These are phyloP conservation scores for Isabelozyma heimii DNA, from an alignment of 805 yeast genomes.

Conservation along the genomic window DNA sequence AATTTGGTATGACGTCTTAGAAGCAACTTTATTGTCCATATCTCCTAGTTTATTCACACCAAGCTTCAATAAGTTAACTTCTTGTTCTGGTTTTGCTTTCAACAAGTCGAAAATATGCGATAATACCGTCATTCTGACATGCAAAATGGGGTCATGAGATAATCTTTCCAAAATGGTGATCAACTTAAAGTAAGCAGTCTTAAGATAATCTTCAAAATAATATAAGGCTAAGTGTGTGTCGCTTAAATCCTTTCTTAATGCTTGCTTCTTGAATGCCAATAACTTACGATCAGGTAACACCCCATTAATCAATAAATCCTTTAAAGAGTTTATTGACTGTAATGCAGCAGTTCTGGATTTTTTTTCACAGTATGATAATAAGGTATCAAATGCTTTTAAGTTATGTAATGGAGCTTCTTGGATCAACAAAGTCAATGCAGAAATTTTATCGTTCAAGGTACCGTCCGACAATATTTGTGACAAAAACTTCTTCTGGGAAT, in stretches of 20 bases:
- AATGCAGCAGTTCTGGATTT: slow-evolving; percentile 91
- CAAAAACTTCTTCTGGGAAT: slow-evolving; percentile 83
- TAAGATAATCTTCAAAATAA: slow-evolving; percentile 88
- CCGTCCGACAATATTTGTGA: slow-evolving; percentile 86
- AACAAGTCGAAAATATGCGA: slow-evolving; percentile 77
- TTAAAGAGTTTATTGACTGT: slow-evolving; percentile 84
- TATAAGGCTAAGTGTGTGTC: slow-evolving; percentile 62
- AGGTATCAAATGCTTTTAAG: slow-evolving; percentile 74
- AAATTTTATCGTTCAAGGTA: slow-evolving; percentile 92
- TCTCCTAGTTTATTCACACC: slow-evolving; percentile 96
- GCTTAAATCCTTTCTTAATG: slow-evolving; percentile 44
- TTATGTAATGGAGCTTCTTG: slow-evolving; percentile 96
- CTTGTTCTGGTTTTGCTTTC: slow-evolving; percentile 92
- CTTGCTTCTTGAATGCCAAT: slow-evolving; percentile 70
- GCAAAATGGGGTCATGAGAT: slow-evolving; percentile 88
- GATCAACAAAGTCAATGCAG: slow-evolving; percentile 86
- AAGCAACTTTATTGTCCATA: slow-evolving; percentile 82
- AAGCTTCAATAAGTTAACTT: slow-evolving; percentile 79
- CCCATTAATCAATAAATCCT: slow-evolving; percentile 83
- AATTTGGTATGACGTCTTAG: slow-evolving; percentile 80
- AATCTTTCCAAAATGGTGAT: slow-evolving; percentile 74
- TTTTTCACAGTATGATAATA: slow-evolving; percentile 77
- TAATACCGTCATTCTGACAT: slow-evolving; percentile 76
- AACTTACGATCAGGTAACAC: slow-evolving; percentile 85
- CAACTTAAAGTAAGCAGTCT: slow-evolving; percentile 70